A percentile compares a stretch with the other conserved stretches of the same genome.
phyloP scores from a whole-genome alignment of 1,284 basidiomycete species.

The Anthracocystis setariae region DNA sequence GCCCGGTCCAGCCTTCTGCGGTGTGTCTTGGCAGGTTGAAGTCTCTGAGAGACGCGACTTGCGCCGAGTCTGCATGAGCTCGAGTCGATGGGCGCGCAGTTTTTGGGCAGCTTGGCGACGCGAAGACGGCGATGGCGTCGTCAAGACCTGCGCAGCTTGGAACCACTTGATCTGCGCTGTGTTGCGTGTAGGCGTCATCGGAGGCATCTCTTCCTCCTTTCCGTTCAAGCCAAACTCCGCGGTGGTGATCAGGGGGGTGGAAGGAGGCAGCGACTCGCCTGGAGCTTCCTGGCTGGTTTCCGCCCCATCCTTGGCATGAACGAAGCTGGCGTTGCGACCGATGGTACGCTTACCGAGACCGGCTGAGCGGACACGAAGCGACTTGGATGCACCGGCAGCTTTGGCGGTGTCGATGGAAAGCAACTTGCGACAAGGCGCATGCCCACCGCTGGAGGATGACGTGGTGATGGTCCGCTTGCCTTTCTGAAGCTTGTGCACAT shows the following conservation, averaged over 20 bases:
- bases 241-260: constrained; percentile 29
- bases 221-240: constrained; percentile 8
- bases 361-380: constrained; percentile 42
- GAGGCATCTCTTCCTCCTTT: constrained; percentile 25
- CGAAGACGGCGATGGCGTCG: constrained; percentile 58
- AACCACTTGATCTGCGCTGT: constrained; percentile 59
- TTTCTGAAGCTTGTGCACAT: constrained; percentile 37
- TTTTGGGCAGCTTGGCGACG: constrained; percentile 36
- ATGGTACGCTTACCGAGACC: constrained; percentile 42
- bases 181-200: constrained; percentile 65
- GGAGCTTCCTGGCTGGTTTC: neutral
- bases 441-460: constrained; percentile 12
- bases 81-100: constrained; percentile 42
- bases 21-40: constrained; percentile 39
- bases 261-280: constrained; percentile 22
- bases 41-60: constrained; percentile 41
- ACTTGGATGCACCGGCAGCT: constrained; percentile 32
- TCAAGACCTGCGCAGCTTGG: constrained; percentile 58
- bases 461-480: constrained; percentile 38
- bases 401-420: constrained; percentile 42
- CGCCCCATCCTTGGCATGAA: constrained; percentile 11
- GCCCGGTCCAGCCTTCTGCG: constrained; percentile 23
- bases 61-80: constrained; percentile 40
- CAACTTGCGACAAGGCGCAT: constrained; percentile 37
- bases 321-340: constrained; percentile 40